phyloP scores from a whole-genome alignment of 306 rosid genomes.

The Rosa multiflora region DNA sequence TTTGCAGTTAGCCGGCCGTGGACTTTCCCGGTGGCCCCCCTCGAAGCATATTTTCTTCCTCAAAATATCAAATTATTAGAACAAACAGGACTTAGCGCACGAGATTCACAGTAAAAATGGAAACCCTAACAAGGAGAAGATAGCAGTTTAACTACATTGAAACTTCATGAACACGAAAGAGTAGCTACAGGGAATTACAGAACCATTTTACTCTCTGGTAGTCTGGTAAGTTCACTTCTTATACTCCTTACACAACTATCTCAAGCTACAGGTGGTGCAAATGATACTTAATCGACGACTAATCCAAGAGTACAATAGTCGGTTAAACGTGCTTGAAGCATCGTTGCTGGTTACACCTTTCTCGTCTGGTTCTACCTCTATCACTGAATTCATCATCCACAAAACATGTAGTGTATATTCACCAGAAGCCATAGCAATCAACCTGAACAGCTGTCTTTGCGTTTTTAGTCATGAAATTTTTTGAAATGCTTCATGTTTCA shows the following conservation, averaged over 20 bases:
- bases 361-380: neutral
- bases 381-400: neutral
- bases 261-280: neutral
- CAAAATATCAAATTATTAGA: neutral
- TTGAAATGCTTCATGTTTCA: conserved; percentile 52
- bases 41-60: neutral
- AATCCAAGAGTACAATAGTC: neutral
- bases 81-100: neutral
- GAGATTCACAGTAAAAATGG: neutral
- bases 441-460: neutral
- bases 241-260: neutral
- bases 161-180: neutral
- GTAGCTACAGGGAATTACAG: conserved; percentile 10
- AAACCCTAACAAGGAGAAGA: neutral
- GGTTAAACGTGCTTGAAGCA: neutral
- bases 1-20: conserved; percentile 1
- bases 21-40: neutral
- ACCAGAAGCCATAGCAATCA: conserved; percentile 4
- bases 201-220: neutral
- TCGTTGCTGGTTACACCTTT: neutral
- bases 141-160: neutral
- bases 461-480: neutral
- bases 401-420: neutral
- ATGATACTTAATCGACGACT: neutral
- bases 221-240: neutral